Evolutionary conservation across 768 basidiomycete genomes (phyloP), one percentile per base, ranked within the genome.

Genomic region (Amanita pallidorosea): DNA sequence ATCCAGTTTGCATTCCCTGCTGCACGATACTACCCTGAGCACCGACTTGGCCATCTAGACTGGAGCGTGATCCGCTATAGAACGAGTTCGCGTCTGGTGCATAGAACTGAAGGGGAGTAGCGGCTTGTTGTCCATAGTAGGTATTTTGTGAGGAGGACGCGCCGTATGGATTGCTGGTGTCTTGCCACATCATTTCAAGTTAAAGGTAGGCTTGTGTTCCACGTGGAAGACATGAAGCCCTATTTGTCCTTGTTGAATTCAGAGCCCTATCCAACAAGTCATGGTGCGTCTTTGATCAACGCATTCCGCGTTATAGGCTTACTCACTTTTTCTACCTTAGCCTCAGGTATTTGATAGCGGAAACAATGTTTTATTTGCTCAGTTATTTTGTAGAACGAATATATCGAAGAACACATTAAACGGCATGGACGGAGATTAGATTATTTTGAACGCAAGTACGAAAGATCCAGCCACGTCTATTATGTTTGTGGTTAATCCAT

Each of bases 351-450:
- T 54, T 29, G 7, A 4, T 37, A 42, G 5, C 20, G 22, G 22
- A 34, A 12, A 42, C 33, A 36, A 15, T n/a, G 9, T 18, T 50
- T 37, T 51, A 47, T 25, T 25, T 22, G 43, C 9, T 47, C 46
- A 25, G 27, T 18, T 7, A 18, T 33, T 27, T 35, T 33, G 9
- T 51, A 99, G 90, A 98, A 98, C 76, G 94, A 97, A 66, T 97
- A 98, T 67, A 98, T 99, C 68, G 95, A 98, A 67, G 95, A 99
- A 74, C 88, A 90, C 63, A 94, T 97, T 67, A 93, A 91, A 71
- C 85, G 92, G 48, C 89, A 97, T 79, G 95, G 95, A 64, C 80
- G 93, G 58, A 81, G 93, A 63, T 72, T 97, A 73, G 94, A 99
- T 73, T 81, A 95, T 67, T 93, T 87, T 67, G 96, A 99, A 74